Percentiles rank a stretch among this genome's conserved stretches.
phyloP scores from a whole-genome alignment of 2,329 filamentous ascomycete genomes.

The Alternaria conjuncta region DNA sequence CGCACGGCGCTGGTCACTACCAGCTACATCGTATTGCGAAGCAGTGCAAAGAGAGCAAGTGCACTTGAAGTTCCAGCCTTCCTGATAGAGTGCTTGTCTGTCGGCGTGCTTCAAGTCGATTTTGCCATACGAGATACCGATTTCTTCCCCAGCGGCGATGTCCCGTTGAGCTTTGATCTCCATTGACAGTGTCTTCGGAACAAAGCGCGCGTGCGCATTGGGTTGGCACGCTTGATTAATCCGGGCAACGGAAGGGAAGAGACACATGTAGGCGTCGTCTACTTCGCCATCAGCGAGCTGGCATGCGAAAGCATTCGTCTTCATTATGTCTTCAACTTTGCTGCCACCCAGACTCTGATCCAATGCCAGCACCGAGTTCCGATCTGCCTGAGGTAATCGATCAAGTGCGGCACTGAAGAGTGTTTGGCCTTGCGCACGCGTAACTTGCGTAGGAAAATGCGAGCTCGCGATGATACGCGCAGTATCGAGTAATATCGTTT shows the following conservation, averaged over 20 bases:
- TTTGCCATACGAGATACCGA: conserved; percentile 30
- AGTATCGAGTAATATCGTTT: conserved; percentile 28
- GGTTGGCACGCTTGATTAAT: conserved; percentile 36
- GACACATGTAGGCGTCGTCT: conserved; percentile 31
- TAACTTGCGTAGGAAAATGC: conserved; percentile 20
- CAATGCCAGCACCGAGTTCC: conserved; percentile 12
- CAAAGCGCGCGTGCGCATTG: conserved; percentile 31
- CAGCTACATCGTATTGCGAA: conserved; percentile 14
- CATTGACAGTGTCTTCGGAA: conserved; percentile 26
- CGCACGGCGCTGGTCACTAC: conserved; percentile 27
- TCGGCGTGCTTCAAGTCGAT: conserved; percentile 26
- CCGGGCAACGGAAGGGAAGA: conserved; percentile 29
- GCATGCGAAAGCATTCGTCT: conserved; percentile 35
- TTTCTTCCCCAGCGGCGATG: conserved; percentile 29
- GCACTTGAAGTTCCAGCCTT: conserved; percentile 33
- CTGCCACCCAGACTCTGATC: conserved; percentile 24
- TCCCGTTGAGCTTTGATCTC: conserved; percentile 28
- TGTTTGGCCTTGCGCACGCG: conserved; percentile 10
- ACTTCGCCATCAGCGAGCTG: conserved; percentile 25
- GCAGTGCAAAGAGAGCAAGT: conserved; percentile 30
- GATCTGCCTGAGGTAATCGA: conserved; percentile 14
- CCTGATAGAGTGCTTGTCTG: conserved; percentile 23
- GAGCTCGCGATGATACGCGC: conserved; percentile 29
- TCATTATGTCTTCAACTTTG: conserved; percentile 26
- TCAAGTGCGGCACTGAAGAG: conserved; percentile 21